A percentile compares a stretch with the other conserved stretches of the same genome.
These are phyloP conservation scores for Nemania diffusa DNA, from an alignment of 2,329 filamentous ascomycete species.

Conservation along the genomic window DNA sequence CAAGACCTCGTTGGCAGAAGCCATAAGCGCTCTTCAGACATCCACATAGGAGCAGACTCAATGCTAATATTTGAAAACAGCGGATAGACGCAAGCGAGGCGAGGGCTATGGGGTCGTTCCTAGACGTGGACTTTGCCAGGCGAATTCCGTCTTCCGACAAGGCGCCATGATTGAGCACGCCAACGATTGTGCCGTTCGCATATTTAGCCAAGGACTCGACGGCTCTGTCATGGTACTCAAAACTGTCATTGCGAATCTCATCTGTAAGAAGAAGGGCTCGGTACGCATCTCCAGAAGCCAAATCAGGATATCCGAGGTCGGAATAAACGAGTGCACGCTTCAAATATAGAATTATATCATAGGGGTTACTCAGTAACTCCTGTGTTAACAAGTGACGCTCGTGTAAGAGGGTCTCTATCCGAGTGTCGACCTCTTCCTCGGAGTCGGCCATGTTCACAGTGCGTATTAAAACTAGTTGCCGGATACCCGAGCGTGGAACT, in stretches of 20 bases:
- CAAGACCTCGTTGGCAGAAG: conserved; percentile 72
- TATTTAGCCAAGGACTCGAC: conserved; percentile 61
- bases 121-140: conserved; percentile 49
- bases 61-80: conserved; percentile 68
- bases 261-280: conserved; percentile 88
- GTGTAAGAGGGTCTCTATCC: conserved; percentile 59
- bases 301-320: conserved; percentile 84
- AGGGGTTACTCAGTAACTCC: conserved; percentile 62
- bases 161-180: conserved; percentile 59
- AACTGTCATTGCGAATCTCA: conserved; percentile 79
- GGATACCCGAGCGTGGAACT: conserved; percentile 5
- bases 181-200: conserved; percentile 52
- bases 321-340: conserved; percentile 77
- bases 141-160: conserved; percentile 51
- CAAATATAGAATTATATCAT: conserved; percentile 72
- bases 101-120: conserved; percentile 54
- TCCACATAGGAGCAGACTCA: conserved; percentile 70
- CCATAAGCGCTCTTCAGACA: conserved; percentile 74
- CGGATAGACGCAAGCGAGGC: conserved; percentile 63
- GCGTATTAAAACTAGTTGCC: conserved; percentile 7
- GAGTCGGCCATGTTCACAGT: conserved; percentile 35
- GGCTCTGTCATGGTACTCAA: conserved; percentile 82
- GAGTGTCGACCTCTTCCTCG: conserved; percentile 52
- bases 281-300: conserved; percentile 91
- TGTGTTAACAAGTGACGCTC: conserved; percentile 68